Percentiles rank a stretch among this genome's conserved stretches.
phyloP scores from a whole-genome alignment of 495 filamentous ascomycete genomes.

The Penicillium longicatenatum region DNA sequence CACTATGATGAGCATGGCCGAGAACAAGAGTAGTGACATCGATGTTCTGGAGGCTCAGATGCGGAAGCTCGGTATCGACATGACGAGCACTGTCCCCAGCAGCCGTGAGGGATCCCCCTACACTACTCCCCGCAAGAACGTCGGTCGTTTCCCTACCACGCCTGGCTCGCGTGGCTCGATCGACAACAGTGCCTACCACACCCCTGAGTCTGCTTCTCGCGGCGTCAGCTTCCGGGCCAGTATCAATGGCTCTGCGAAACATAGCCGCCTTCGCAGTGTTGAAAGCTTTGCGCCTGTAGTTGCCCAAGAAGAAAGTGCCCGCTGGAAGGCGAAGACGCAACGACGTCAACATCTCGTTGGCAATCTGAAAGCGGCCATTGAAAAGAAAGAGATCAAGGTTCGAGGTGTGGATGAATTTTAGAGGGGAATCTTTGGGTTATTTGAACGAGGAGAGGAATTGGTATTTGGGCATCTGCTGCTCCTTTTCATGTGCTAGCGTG shows the following conservation, averaged over 20 bases:
- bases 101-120: conserved; percentile 65
- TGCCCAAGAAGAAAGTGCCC: conserved; percentile 48
- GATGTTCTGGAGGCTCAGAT: conserved; percentile 87
- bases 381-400: conserved; percentile 39
- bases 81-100: conserved; percentile 44
- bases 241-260: conserved; percentile 50
- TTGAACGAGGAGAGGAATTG: conserved; percentile 4
- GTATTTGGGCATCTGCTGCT: conserved; percentile 4
- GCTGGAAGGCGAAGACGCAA: conserved; percentile 58
- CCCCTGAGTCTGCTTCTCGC: conserved; percentile 53
- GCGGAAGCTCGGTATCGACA: conserved; percentile 63
- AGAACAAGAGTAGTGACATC: conserved; percentile 83
- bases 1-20: conserved; percentile 90
- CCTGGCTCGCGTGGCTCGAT: conserved; percentile 44
- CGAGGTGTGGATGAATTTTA: conserved; percentile 37
- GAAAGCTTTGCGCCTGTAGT: conserved; percentile 37
- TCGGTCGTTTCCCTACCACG: conserved; percentile 39
- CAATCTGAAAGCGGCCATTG: conserved; percentile 43
- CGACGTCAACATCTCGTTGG: conserved; percentile 56
- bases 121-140: conserved; percentile 53
- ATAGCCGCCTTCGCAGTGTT: conserved; percentile 44
- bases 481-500: background rate
- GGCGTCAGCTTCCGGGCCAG: conserved; percentile 44
- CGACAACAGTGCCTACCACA: conserved; percentile 54
- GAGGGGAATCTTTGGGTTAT: conserved; percentile 1